A percentile compares a stretch with the other conserved stretches of the same genome.
phyloP scores from a whole-genome alignment of 108 stramenopile genomes.

The Stephanodiscus minutulus region DNA sequence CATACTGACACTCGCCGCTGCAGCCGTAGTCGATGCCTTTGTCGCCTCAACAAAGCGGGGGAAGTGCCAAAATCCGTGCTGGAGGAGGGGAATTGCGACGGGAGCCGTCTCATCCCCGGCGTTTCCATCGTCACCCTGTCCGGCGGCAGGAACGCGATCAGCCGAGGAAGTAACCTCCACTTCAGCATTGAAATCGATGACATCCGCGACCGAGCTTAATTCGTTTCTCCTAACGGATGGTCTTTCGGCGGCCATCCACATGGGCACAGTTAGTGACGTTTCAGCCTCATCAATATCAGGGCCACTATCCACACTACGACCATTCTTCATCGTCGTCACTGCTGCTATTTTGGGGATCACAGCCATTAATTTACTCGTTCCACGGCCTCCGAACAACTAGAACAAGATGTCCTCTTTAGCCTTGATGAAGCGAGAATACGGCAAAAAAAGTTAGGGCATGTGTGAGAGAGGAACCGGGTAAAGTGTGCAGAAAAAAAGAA shows the following conservation, averaged over 20 bases:
- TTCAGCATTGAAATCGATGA: neutral
- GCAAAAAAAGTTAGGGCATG: conserved; percentile 2
- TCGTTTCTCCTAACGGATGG: conserved; percentile 37
- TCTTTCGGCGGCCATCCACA: conserved; percentile 34
- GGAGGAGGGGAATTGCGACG: neutral
- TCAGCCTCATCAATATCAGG: conserved; percentile 12
- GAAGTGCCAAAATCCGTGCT: neutral
- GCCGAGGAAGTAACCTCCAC: conserved; percentile 13
- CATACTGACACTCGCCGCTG: conserved; percentile 4
- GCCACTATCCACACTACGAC: conserved; percentile 36
- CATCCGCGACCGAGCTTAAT: conserved; percentile 4
- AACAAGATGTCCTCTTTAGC: conserved; percentile 39
- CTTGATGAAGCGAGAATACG: conserved; percentile 42
- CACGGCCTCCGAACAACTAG: conserved; percentile 42
- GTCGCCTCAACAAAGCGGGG: neutral
- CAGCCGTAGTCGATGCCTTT: neutral
- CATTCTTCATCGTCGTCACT: conserved; percentile 44
- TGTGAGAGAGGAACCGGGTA: too few relatives aligned
- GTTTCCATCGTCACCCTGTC: neutral
- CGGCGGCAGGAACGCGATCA: neutral
- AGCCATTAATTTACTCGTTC: conserved; percentile 35
- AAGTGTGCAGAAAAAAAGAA: too few relatives aligned
- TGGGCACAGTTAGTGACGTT: neutral
- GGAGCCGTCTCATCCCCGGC: neutral
- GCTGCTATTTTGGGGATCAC: conserved; percentile 40